phyloP scores from a whole-genome alignment of 1,284 basidiomycete genomes.

The Rhodotorula sp. region DNA sequence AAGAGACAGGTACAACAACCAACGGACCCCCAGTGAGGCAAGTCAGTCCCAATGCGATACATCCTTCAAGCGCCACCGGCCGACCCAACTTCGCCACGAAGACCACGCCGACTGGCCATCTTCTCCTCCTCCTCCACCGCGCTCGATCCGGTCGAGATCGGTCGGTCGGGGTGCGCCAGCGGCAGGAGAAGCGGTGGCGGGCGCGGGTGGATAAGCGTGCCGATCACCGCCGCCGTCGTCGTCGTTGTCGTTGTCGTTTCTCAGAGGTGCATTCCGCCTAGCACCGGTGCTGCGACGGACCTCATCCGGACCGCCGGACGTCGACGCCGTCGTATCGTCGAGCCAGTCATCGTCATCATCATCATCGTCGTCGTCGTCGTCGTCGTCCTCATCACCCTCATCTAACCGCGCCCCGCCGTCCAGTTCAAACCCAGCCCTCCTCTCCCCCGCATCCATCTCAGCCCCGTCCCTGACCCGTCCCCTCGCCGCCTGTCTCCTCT shows the following conservation, averaged over 20 bases:
- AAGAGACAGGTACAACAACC: not conserved
- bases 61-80: conserved; percentile 6
- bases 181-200: not conserved
- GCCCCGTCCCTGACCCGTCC: conserved; percentile 4
- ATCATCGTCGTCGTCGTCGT: conserved; percentile 3
- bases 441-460: conserved; percentile 18
- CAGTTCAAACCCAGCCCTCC: conserved; percentile 30
- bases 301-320: not conserved
- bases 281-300: not conserved
- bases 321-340: conserved; percentile 6
- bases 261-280: not conserved
- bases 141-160: not conserved
- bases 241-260: not conserved
- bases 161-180: not conserved
- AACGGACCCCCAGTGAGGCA: not conserved
- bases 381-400: conserved; percentile 7
- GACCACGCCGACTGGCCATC: conserved; percentile 13
- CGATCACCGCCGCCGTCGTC: not conserved
- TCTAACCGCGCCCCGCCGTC: conserved; percentile 29
- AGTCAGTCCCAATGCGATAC: conserved; percentile 12
- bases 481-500: conserved; percentile 22
- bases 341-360: conserved; percentile 23
- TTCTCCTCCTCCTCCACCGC: not conserved
- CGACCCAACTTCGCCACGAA: conserved; percentile 6
- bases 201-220: not conserved